A percentile compares a stretch with the other conserved stretches of the same genome.
These are phyloP conservation scores for Coniochaeta sp. DNA, from an alignment of 2,329 filamentous ascomycete genomes.

Conservation along the genomic window DNA sequence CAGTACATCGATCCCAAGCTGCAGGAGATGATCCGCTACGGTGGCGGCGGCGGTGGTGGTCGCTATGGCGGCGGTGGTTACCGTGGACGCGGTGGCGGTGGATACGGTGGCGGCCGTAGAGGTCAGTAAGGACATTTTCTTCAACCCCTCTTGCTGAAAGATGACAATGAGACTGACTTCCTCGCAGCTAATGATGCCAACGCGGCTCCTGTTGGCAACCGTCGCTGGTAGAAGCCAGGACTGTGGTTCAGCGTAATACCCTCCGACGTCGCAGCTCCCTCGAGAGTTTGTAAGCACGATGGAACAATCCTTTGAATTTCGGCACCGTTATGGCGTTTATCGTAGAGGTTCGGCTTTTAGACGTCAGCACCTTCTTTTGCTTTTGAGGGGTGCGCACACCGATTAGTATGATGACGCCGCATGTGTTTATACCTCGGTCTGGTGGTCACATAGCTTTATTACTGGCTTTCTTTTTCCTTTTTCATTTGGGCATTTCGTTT, in stretches of 20 bases:
- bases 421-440: neutral
- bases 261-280: neutral
- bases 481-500: neutral
- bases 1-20: constrained; percentile 96
- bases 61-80: constrained; percentile 63
- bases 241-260: neutral
- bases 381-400: neutral
- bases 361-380: constrained; percentile 11
- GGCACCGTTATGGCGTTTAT: constrained; percentile 5
- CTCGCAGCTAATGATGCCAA: constrained; percentile 31
- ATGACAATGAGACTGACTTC: constrained; percentile 4
- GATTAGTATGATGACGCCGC: neutral
- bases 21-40: constrained; percentile 90
- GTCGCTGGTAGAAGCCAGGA: constrained; percentile 37
- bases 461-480: neutral
- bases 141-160: constrained; percentile 16
- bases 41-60: constrained; percentile 73
- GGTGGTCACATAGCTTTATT: neutral
- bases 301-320: neutral
- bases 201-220: constrained; percentile 40
- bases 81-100: constrained; percentile 47
- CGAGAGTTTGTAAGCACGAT: neutral
- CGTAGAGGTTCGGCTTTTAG: constrained; percentile 16
- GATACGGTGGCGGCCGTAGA: constrained; percentile 34
- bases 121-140: constrained; percentile 19